A percentile compares a stretch with the other conserved stretches of the same genome.
phyloP scores from a whole-genome alignment of 768 basidiomycete genomes.

The Xanthoconium stramineum region DNA sequence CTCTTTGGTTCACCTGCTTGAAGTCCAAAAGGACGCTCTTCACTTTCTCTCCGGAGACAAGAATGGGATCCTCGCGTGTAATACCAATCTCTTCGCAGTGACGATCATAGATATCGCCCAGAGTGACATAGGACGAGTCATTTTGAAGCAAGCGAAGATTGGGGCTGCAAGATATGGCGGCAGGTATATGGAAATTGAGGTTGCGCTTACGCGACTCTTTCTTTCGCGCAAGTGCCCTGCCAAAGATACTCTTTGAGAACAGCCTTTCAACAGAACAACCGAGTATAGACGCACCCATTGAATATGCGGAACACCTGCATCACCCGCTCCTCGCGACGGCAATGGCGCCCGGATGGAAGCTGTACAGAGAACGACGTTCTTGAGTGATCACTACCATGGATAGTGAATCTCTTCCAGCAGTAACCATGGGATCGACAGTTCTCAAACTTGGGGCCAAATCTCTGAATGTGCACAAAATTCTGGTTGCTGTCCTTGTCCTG shows the following conservation, averaged over 20 bases:
- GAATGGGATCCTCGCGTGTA: constrained; percentile 81
- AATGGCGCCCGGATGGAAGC: constrained; percentile 77
- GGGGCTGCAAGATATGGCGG: constrained; percentile 80
- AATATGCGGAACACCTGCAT: constrained; percentile 93
- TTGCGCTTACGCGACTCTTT: constrained; percentile 94
- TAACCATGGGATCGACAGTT: constrained; percentile 82
- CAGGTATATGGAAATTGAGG: constrained; percentile 87
- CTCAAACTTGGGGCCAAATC: constrained; percentile 89
- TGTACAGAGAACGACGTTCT: constrained; percentile 89
- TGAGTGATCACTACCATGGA: constrained; percentile 91
- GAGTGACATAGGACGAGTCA: constrained; percentile 84
- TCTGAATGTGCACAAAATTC: constrained; percentile 85
- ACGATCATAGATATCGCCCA: constrained; percentile 93
- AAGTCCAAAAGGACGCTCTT: constrained; percentile 63
- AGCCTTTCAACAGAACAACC: not conserved
- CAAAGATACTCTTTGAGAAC: constrained; percentile 1
- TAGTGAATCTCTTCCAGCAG: constrained; percentile 86
- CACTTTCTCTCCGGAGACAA: constrained; percentile 83
- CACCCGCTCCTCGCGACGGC: constrained; percentile 88
- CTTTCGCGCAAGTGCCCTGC: constrained; percentile 76
- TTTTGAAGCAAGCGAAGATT: constrained; percentile 83
- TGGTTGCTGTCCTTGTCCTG: constrained; percentile 95
- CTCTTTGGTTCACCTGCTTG: constrained; percentile 44
- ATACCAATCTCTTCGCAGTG: constrained; percentile 76
- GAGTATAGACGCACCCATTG: constrained; percentile 61